Evolutionary conservation across 192 early-diverging fungal genomes (phyloP), one percentile per base, ranked within the genome.

Genomic region (Linnemannia hyalina): DNA sequence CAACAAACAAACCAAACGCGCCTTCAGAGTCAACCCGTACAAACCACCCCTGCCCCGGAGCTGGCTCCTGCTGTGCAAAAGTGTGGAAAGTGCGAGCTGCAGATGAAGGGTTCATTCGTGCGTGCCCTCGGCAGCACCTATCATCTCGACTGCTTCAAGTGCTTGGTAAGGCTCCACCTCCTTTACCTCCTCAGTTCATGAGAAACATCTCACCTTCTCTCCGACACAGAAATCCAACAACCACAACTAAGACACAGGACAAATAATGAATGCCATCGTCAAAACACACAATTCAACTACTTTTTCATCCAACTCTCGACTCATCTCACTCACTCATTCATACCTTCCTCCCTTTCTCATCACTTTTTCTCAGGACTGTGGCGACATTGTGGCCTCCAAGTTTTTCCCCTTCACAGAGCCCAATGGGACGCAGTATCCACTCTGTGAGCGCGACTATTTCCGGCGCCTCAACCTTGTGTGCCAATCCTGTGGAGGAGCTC

Each of bases 141-240:
- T 89, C 98, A 99, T 89, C 91, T 98, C 52, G 95, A 98, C 69
- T 99, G 98, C 84, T 99, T 99, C 77, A 94, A 94, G 60, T 99
- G 98, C 81, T 88, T 94, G 93, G 98, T 98, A 95, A 90, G 92
- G 60, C 49, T 52, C 18, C 18, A 20, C 49, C 20, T 20, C 49
- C 20, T 22, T 6, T 20, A 20, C 18, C 5, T 20, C 18, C 5
- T 52, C 49, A 52, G 18, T 52, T 52, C 49, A 18, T 20, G 49
- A 52, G 49, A 52, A 52, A 18, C 13, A 52, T 16, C 20, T 46
- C 44, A 52, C 18, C 15, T 52, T 22, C 49, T 52, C 20, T 18
- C 18, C 49, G 6, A 52, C 49, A 5, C 49, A 5, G 18, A 52
- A 52, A 52, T 0, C 49, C 18, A 52, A 52, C 49, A 52, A 52